A percentile compares a stretch with the other conserved stretches of the same genome.
phyloP scores from a whole-genome alignment of 2,329 filamentous ascomycete genomes.

The Grosmannia serpens region DNA sequence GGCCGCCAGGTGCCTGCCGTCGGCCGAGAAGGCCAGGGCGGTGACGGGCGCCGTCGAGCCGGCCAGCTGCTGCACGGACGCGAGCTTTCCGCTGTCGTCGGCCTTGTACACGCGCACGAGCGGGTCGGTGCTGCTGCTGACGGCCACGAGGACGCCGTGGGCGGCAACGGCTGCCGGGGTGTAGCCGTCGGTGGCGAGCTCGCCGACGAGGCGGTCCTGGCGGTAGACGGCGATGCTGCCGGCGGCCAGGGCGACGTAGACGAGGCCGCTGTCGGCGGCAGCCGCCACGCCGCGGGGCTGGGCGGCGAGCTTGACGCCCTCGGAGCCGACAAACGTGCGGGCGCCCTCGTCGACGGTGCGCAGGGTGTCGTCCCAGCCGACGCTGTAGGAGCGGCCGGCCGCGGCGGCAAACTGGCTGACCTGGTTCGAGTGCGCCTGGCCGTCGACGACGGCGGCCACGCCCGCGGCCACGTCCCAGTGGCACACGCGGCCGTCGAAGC shows the following conservation, averaged over 20 bases:
- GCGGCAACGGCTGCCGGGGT: conserved; percentile 63
- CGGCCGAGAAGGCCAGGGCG: conserved; percentile 68
- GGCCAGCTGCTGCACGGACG: conserved; percentile 45
- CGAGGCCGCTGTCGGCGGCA: conserved; percentile 29
- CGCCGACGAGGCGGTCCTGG: conserved; percentile 48
- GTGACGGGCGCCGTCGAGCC: conserved; percentile 64
- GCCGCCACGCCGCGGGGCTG: conserved; percentile 69
- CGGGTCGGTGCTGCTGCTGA: conserved; percentile 54
- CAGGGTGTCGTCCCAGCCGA: conserved; percentile 89
- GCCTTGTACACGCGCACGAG: conserved; percentile 68
- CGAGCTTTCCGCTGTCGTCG: conserved; percentile 39
- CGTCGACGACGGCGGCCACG: conserved; percentile 58
- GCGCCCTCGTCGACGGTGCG: conserved; percentile 65
- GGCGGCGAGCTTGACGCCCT: conserved; percentile 52
- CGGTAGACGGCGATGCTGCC: conserved; percentile 40
- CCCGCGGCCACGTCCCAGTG: conserved; percentile 71
- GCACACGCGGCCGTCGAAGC: conserved; percentile 79
- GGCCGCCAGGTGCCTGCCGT: conserved; percentile 67
- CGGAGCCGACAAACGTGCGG: conserved; percentile 60
- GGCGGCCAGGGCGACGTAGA: conserved; percentile 46
- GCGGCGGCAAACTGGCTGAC: conserved; percentile 63
- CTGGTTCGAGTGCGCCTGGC: conserved; percentile 75
- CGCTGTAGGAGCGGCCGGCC: conserved; percentile 62
- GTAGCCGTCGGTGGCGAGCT: conserved; percentile 44
- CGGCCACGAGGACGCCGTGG: conserved; percentile 54